Percentiles rank a stretch among this genome's conserved stretches.
Conservation (phyloP, 78 protist species). For the Cavenderia fasciculata region DNA sequence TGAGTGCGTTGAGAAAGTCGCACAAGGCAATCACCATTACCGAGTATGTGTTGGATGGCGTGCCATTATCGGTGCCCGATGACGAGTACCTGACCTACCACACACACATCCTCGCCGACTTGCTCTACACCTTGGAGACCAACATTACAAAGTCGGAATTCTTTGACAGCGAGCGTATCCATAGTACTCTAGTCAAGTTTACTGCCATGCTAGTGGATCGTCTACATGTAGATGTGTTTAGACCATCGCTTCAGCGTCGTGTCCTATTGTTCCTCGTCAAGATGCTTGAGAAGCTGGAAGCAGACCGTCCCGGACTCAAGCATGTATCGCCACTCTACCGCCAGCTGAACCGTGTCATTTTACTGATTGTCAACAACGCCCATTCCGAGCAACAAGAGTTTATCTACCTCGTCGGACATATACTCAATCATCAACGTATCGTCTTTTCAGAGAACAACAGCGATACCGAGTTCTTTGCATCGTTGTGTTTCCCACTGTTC, state of each 20-base stretch:
- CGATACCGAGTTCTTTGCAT: constrained; percentile 20
- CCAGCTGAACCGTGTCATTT: constrained; percentile 23
- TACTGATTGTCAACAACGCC: constrained; percentile 1
- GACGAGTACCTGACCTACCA: constrained; percentile 49
- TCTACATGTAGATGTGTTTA: constrained; percentile 20
- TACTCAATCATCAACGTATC: constrained; percentile 60
- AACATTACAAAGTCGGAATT: constrained; percentile 53
- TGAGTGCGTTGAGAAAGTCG: constrained; percentile 49
- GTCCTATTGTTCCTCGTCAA: constrained; percentile 44
- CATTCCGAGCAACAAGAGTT: not conserved
- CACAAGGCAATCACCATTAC: constrained; percentile 18
- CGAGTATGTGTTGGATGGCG: constrained; percentile 33
- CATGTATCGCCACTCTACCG: constrained; percentile 34
- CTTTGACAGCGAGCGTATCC: constrained; percentile 58
- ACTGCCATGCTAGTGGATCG: constrained; percentile 57
- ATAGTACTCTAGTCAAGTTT: constrained; percentile 24
- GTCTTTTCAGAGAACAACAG: constrained; percentile 53
- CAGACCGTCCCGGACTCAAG: constrained; percentile 33
- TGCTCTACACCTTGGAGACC: constrained; percentile 40
- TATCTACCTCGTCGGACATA: constrained; percentile 10
- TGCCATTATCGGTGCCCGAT: not conserved
- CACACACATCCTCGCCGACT: constrained; percentile 27
- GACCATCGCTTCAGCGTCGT: constrained; percentile 1
- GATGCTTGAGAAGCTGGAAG: constrained; percentile 56
- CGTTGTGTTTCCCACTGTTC: constrained; percentile 32